phyloP scores from a whole-genome alignment of 2,329 filamentous ascomycete genomes.

The Tolypocladium pustulatum region DNA sequence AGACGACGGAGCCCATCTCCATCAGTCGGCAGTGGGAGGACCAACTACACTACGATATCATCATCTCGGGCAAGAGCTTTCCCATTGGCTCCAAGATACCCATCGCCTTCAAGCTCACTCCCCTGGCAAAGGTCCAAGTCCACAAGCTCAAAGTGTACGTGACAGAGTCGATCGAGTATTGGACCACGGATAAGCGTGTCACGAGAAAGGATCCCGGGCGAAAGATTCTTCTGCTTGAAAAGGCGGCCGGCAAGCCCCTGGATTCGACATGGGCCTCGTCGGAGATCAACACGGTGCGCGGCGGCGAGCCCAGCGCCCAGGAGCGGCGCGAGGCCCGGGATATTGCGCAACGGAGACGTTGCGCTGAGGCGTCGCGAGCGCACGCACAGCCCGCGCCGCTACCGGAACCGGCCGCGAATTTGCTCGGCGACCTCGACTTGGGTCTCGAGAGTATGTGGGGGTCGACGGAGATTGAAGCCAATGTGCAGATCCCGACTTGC shows the following conservation, averaged over 20 bases:
- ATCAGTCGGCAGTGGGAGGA: conserved; percentile 93
- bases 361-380: conserved; percentile 37
- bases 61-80: conserved; percentile 93
- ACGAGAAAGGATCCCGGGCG: conserved; percentile 75
- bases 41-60: conserved; percentile 88
- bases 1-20: conserved; percentile 86
- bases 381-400: conserved; percentile 28
- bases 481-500: conserved; percentile 82
- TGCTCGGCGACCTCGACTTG: conserved; percentile 70
- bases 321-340: conserved; percentile 37
- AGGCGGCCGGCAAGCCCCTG: conserved; percentile 68
- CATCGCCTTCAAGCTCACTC: conserved; percentile 88
- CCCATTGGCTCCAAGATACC: conserved; percentile 80
- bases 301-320: conserved; percentile 58
- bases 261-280: conserved; percentile 65
- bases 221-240: conserved; percentile 82
- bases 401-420: conserved; percentile 51
- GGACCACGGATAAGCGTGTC: conserved; percentile 74
- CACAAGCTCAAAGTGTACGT: conserved; percentile 88
- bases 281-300: conserved; percentile 64
- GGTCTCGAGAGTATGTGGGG: conserved; percentile 65
- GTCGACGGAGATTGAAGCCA: conserved; percentile 90
- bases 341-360: conserved; percentile 37
- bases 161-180: conserved; percentile 86
- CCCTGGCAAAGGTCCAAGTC: conserved; percentile 84